Evolutionary conservation across 108 stramenopile species (phyloP).

Genomic region (Licmophora abbreviata): DNA sequence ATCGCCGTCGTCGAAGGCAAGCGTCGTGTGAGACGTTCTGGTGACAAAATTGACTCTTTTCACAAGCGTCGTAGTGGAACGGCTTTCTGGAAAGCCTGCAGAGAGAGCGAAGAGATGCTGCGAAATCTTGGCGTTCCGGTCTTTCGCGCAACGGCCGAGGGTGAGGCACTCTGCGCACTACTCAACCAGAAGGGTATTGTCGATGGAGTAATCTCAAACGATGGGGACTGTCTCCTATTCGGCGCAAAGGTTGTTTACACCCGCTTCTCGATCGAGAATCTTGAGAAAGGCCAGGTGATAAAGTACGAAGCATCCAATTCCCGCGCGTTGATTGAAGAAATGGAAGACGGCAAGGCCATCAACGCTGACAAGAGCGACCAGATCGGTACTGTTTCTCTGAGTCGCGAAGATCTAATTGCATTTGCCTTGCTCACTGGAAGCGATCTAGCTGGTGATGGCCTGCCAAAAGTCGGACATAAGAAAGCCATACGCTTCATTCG

Average conservation of each 20-base stretch:
- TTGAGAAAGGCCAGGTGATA: conserved; percentile 45
- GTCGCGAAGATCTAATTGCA: conserved; percentile 55
- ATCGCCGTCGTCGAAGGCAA: conserved; percentile 94
- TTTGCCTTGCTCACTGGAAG: conserved; percentile 76
- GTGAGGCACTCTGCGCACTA: conserved; percentile 91
- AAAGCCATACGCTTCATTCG: conserved; percentile 71
- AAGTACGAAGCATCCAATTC: conserved; percentile 50
- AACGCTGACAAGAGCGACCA: conserved; percentile 1
- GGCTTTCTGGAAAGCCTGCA: conserved; percentile 64
- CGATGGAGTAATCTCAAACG: conserved; percentile 94
- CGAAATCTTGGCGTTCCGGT: conserved; percentile 79
- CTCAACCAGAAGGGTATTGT: conserved; percentile 72
- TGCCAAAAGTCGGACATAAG: conserved; percentile 55
- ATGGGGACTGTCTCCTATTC: conserved; percentile 92
- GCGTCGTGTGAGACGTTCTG: conserved; percentile 29
- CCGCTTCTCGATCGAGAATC: conserved; percentile 81
- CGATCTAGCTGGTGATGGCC: conserved; percentile 57
- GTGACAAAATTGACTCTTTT: conserved; percentile 20
- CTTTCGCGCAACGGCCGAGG: conserved; percentile 87
- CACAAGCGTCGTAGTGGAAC: conserved; percentile 48
- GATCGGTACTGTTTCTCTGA: conserved; percentile 24
- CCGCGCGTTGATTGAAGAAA: conserved; percentile 14
- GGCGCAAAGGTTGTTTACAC: conserved; percentile 87
- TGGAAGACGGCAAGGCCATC: conserved; percentile 15
- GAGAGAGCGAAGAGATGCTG: conserved; percentile 61